These are phyloP conservation scores for Phlegmacium glaucopus DNA, from an alignment of 768 basidiomycete genomes.

Conservation along the genomic window DNA sequence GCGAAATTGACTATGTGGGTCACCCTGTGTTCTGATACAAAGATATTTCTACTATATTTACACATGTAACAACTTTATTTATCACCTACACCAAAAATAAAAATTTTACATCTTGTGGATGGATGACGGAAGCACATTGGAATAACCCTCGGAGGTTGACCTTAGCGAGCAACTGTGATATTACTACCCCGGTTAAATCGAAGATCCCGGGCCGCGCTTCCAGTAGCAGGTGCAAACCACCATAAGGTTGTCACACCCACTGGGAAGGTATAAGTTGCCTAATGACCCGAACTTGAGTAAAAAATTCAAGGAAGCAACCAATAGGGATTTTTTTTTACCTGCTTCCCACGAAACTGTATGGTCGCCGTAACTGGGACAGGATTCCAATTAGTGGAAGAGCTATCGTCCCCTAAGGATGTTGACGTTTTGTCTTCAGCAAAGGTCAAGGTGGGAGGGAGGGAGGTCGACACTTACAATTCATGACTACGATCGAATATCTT, in stretches of 20 bases:
- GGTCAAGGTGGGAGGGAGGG: background rate
- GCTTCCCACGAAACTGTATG: conserved; percentile 62
- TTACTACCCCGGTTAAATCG: too few relatives aligned
- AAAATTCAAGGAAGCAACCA: background rate
- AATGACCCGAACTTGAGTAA: conserved; percentile 9
- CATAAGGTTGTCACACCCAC: conserved; percentile 64
- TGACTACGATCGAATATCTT: conserved; percentile 67
- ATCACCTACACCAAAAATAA: too few relatives aligned
- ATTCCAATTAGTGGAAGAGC: conserved; percentile 48
- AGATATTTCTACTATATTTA: too few relatives aligned
- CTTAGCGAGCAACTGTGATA: too few relatives aligned
- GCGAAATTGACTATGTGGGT: too few relatives aligned
- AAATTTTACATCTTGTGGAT: too few relatives aligned
- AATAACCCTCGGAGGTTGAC: too few relatives aligned
- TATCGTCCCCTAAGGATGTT: conserved; percentile 47
- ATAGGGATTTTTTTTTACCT: too few relatives aligned
- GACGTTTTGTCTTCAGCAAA: background rate
- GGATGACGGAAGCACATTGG: too few relatives aligned
- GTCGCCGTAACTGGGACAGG: conserved; percentile 55
- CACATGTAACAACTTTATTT: conserved; percentile 1
- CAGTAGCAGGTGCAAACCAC: conserved; percentile 38
- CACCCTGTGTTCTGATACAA: too few relatives aligned
- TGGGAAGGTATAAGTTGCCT: conserved; percentile 73
- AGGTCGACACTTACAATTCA: conserved; percentile 48
- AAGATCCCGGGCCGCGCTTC: background rate